Conservation (phyloP, 306 rosid genomes). For the Casuarina equisetifolia region DNA sequence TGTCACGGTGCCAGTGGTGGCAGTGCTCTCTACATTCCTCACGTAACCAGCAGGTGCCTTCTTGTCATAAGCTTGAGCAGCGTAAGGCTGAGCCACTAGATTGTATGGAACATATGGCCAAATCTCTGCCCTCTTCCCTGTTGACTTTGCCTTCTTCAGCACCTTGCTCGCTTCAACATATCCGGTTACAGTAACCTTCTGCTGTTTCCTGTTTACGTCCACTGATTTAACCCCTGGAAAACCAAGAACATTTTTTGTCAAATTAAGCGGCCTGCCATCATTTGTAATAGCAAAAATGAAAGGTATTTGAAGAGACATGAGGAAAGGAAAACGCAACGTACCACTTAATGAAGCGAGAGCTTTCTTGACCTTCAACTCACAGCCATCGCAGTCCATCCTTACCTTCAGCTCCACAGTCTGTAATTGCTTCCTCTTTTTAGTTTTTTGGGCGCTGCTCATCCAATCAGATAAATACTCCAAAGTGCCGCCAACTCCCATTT, state of each 20-base stretch:
- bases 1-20: conserved; percentile 46
- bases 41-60: conserved; percentile 97
- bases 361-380: conserved; percentile 95
- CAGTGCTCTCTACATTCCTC: conserved; percentile 61
- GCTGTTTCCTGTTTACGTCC: conserved; percentile 92
- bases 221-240: conserved; percentile 85
- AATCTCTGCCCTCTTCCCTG: conserved; percentile 87
- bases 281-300: conserved; percentile 1
- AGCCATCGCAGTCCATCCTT: conserved; percentile 99
- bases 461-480: conserved; percentile 85
- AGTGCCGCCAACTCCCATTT: conserved; percentile 94
- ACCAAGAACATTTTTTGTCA: conserved; percentile 16
- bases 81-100: conserved; percentile 80
- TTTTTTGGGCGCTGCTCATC: conserved; percentile 54
- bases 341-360: conserved; percentile 81
- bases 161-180: conserved; percentile 87
- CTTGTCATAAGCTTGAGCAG: conserved; percentile 86
- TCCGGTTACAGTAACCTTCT: conserved; percentile 85
- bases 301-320: neutral
- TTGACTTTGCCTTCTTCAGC: conserved; percentile 88
- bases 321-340: conserved; percentile 24
- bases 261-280: conserved; percentile 6
- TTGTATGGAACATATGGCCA: conserved; percentile 97
- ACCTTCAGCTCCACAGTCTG: conserved; percentile 88
- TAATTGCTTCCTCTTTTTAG: conserved; percentile 77